Evolutionary conservation across 768 basidiomycete species (phyloP), one percentile per base, ranked within the genome.

Genomic region (Gelatoporia subvermispora): DNA sequence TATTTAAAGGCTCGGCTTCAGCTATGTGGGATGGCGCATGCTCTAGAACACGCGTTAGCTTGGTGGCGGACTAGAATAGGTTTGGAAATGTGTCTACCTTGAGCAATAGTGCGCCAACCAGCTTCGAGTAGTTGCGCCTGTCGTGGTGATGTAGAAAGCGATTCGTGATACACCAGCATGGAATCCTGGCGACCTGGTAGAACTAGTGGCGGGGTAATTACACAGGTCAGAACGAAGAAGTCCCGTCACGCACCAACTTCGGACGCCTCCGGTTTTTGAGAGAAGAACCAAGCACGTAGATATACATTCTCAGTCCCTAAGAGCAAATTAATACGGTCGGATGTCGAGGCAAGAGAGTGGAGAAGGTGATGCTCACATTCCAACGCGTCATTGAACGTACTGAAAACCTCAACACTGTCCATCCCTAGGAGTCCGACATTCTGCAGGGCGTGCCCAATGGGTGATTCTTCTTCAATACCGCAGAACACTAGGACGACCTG

Each of bases 241-340:
- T 3, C 41, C 21, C 3, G 3, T 2, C 15, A 77, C 81, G 58
- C 48, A 82, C 75, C 54, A 66, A 73, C 53, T 31, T 70, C 48
- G 47, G 59, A 23, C 2, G 65, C 69, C 60, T 87, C 82, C 18
- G 74, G 63, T 58, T 84, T 84, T 60, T 81, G 80, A 0, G 80
- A 77, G 50, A 72, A 70, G 54, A 87, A 86, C 87, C 86, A 89
- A 8, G 87, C 84, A 45, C 78, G 79, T 52, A 97, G 61, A 68
- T 96, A 96, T 0, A 81, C 87, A 66, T 97, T 97, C 69, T 97
- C 93, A 0, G 91, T 94, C 93, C 93, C 88, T 90, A 41, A 77
- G 16, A 45, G 35, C 18, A 17, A 21, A 21, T 45, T 24, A 46
- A 21, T 7, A 22, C n/a, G n/a, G n/a, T 43, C 47, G 43, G 38